Base-by-base conservation (phyloP, 352 stramenopile species). In the Elongisporangium undulatum region DNA sequence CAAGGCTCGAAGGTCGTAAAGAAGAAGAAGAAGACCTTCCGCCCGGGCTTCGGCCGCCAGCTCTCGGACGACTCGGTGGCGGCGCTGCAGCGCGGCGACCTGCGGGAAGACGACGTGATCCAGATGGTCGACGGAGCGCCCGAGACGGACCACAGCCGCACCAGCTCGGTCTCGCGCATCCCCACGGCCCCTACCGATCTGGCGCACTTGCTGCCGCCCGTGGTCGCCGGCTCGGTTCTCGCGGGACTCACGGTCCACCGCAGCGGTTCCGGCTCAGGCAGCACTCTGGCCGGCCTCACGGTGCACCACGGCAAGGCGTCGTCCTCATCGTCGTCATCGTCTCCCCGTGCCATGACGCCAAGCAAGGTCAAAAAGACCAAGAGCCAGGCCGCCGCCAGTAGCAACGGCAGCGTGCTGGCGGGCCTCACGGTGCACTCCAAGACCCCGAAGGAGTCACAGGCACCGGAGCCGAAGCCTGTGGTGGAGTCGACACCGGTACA, bases 11-110 rank as follows among this genome's bases (percentile, higher is more conserved):
- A 89, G 51, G 64, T 68, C 19, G 87, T 90, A 39, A 90, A 89
- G 71, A 92, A 92, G 61, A 95, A 93, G 66, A 92, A 85, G 34
- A 92, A 92, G 67, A 87, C 74, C 13, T 95, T 95, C 53, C 85
- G 85, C 6, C 85, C 85, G 13, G 85, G 85, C 0, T 95, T 95
- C 59, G 85, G 83, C 4, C 83, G 85, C 3, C 79, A 93, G 50
- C 66, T 91, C n/a, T 95, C 85, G 29, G 85, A 95, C 61, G 85
- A 95, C 53, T 90, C 83, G 0, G 67, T 77, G n/a, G 83, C 83
- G 2, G 85, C 85, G 3, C 55, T 94, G 24, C 83, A 93, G 41
- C 85, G 85, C 48, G 83, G 83, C 24, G 85, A 95, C 26, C 58
- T 92, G 12, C 87, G 87, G 26, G 67, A 89, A 59, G 85, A 87